These are phyloP conservation scores for Vitis hybrid DNA, from an alignment of 177 flowering plant genomes.

Conservation along the genomic window DNA sequence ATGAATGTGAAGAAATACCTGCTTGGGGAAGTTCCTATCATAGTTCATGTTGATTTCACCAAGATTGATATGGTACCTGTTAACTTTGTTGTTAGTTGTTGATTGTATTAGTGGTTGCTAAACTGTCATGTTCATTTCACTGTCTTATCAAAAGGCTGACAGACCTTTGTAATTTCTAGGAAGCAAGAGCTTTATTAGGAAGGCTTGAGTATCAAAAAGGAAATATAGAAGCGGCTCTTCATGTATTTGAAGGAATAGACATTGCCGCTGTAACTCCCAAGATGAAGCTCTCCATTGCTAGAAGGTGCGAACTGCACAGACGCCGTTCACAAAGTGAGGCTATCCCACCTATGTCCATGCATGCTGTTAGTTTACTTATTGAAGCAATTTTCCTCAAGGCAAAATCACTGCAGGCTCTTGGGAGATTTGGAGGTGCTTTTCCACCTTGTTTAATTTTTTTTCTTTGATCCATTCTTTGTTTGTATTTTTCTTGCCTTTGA, in stretches of 20 bases:
- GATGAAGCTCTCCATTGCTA: conserved; percentile 55
- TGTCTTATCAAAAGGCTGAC: conserved; percentile 7
- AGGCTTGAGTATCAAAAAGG: conserved; percentile 93
- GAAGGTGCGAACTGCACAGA: conserved; percentile 46
- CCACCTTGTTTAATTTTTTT: neutral
- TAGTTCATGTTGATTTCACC: no score
- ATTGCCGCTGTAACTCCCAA: conserved; percentile 66
- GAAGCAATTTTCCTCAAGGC: conserved; percentile 90
- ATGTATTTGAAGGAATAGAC: conserved; percentile 93
- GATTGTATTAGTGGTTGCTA: neutral
- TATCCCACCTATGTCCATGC: conserved; percentile 73
- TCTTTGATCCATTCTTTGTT: neutral
- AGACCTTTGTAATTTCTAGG: conserved; percentile 37
- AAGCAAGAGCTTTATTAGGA: conserved; percentile 92
- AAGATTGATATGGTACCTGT: neutral
- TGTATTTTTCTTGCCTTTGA: neutral
- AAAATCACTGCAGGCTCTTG: conserved; percentile 70
- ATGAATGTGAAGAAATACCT: no score
- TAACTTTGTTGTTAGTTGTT: neutral
- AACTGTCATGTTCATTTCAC: neutral
- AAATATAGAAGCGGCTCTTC: conserved; percentile 82
- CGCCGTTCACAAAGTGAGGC: conserved; percentile 58
- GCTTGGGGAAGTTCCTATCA: no score
- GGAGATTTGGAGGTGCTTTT: conserved; percentile 60
- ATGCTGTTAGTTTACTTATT: conserved; percentile 75